Evolutionary conservation across 139 green algal species (phyloP).

Genomic region (Micromonas pusilla): DNA sequence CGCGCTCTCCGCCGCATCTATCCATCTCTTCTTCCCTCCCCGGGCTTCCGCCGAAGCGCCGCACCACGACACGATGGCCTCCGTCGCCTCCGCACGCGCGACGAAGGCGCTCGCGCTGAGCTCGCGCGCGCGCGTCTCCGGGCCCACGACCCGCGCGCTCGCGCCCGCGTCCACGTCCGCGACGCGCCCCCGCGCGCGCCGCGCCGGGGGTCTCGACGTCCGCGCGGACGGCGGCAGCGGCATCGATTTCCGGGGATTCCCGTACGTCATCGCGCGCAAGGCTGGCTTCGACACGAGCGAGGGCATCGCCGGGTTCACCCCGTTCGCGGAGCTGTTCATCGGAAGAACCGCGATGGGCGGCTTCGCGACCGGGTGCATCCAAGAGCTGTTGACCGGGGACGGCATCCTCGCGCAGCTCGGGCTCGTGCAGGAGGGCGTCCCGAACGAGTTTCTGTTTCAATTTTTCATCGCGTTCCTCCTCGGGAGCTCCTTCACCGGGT

Average conservation of each 20-base stretch:
- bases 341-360: conserved; percentile 19
- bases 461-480: not conserved
- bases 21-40: too few relatives aligned
- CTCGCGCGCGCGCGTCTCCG: not conserved
- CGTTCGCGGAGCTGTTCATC: conserved; percentile 18
- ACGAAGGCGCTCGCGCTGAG: not conserved
- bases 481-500: not conserved
- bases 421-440: not conserved
- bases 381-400: not conserved
- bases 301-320: conserved; percentile 24
- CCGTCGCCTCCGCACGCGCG: too few relatives aligned
- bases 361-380: not conserved
- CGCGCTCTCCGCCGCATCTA: too few relatives aligned
- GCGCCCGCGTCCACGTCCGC: too few relatives aligned
- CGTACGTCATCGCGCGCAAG: not conserved
- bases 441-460: not conserved
- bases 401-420: conserved; percentile 19
- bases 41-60: too few relatives aligned
- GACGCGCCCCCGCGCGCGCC: too few relatives aligned
- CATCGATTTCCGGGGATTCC: not conserved
- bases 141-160: too few relatives aligned
- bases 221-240: not conserved
- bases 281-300: not conserved
- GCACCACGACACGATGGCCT: too few relatives aligned
- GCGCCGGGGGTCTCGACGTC: not conserved